Conservation (phyloP, 2,329 filamentous ascomycete species). For the Ophiostoma ulmi region DNA sequence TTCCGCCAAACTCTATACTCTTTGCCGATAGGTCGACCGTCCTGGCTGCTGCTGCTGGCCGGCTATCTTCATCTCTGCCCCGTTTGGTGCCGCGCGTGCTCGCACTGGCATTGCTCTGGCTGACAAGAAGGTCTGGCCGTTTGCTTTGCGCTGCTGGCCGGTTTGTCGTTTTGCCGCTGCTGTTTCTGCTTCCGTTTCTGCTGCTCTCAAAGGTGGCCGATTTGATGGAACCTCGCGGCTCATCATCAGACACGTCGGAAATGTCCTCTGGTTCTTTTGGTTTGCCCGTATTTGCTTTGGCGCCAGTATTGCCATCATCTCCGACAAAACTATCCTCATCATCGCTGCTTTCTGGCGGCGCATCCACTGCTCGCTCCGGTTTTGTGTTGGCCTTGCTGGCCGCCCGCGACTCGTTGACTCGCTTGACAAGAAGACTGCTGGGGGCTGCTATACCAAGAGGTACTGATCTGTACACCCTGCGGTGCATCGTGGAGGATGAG, state of each 20-base stretch:
- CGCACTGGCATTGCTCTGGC: neutral
- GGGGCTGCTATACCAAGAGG: neutral
- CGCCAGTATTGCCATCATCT: neutral
- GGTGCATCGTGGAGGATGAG: neutral
- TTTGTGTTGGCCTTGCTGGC: slow-evolving; percentile 6
- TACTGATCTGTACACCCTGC: neutral
- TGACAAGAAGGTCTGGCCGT: neutral
- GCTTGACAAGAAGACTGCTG: slow-evolving; percentile 5
- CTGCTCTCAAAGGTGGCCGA: neutral
- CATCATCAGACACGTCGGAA: slow-evolving; percentile 20
- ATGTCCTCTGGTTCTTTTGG: neutral
- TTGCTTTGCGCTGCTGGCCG: neutral
- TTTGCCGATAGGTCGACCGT: neutral
- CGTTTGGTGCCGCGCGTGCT: neutral
- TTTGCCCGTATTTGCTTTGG: neutral
- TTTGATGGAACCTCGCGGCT: slow-evolving; percentile 22
- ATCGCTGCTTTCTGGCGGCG: slow-evolving; percentile 27
- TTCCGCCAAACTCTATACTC: neutral
- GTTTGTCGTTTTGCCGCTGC: slow-evolving; percentile 12
- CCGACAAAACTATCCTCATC: slow-evolving; percentile 9
- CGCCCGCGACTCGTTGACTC: slow-evolving; percentile 1
- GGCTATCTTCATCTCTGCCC: neutral
- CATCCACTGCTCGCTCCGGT: slow-evolving; percentile 23
- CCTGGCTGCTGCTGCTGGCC: neutral
- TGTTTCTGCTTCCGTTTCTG: neutral